phyloP scores from a whole-genome alignment of 805 yeast genomes.

The Metschnikowia kofuensis region DNA sequence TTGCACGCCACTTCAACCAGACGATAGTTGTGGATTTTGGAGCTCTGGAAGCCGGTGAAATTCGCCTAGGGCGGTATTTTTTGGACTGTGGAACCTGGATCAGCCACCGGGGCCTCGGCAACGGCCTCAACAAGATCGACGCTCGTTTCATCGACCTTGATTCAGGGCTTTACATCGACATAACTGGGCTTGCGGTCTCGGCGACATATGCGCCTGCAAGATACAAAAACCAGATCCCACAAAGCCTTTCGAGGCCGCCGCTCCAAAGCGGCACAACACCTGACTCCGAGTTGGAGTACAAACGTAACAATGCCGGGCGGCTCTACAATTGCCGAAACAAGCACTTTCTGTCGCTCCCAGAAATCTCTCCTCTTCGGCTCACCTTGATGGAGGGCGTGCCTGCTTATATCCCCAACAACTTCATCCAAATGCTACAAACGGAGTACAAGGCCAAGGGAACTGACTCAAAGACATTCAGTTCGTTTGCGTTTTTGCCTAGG shows the following conservation, averaged over 20 bases:
- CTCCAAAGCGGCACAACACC: slow-evolving; percentile 12
- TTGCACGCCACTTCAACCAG: slow-evolving; percentile 22
- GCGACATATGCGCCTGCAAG: slow-evolving; percentile 2
- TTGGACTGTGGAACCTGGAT: slow-evolving; percentile 44
- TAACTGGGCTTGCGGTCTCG: slow-evolving; percentile 55
- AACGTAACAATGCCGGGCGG: slow-evolving; percentile 23
- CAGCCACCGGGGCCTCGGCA: slow-evolving; percentile 49
- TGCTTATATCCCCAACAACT: slow-evolving; percentile 52
- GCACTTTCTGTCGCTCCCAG: slow-evolving; percentile 32
- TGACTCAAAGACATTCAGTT: slow-evolving; percentile 1
- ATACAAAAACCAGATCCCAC: slow-evolving; percentile 5
- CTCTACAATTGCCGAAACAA: slow-evolving; percentile 39
- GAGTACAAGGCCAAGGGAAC: slow-evolving; percentile 42
- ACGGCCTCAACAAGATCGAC: slow-evolving; percentile 52
- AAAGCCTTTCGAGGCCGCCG: slow-evolving; percentile 20
- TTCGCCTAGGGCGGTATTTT: slow-evolving; percentile 47
- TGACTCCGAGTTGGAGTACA: slow-evolving; percentile 13
- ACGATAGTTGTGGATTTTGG: slow-evolving; percentile 23
- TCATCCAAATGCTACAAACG: slow-evolving; percentile 34
- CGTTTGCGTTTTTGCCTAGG: slow-evolving; percentile 6
- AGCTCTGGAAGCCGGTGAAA: slow-evolving; percentile 42
- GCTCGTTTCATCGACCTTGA: slow-evolving; percentile 74
- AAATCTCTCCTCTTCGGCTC: slow-evolving; percentile 42
- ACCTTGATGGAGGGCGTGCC: slow-evolving; percentile 48
- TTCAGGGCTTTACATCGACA: slow-evolving; percentile 68